Conservation (phyloP, 78 protist species). For the Bodo saltans region DNA sequence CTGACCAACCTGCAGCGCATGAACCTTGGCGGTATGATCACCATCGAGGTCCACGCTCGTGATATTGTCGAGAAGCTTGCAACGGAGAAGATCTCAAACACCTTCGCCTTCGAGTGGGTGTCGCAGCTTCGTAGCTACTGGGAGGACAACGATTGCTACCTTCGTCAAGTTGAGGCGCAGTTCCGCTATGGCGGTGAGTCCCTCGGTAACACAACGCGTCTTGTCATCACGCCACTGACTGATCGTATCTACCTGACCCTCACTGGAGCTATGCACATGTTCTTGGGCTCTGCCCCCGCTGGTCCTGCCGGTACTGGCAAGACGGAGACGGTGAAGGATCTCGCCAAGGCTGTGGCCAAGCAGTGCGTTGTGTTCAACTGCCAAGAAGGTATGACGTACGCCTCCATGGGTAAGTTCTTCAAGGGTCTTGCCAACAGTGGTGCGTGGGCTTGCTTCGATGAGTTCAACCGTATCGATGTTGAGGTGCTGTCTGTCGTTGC, state of each 20-base stretch:
- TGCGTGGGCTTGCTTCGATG: conserved; percentile 88
- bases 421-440: conserved; percentile 75
- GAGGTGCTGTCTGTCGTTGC: conserved; percentile 66
- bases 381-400: conserved; percentile 61
- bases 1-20: conserved; percentile 33
- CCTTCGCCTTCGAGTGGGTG: conserved; percentile 63
- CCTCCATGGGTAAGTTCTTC: conserved; percentile 64
- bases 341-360: conserved; percentile 78
- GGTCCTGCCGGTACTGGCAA: conserved; percentile 90
- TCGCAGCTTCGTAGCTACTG: conserved; percentile 67
- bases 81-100: conserved; percentile 29
- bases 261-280: conserved; percentile 62
- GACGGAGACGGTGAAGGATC: conserved; percentile 83
- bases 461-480: conserved; percentile 82
- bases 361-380: conserved; percentile 80
- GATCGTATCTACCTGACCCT: conserved; percentile 71
- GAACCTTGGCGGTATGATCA: conserved; percentile 62
- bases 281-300: conserved; percentile 70
- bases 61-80: conserved; percentile 58
- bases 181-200: conserved; percentile 67
- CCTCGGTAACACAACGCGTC: conserved; percentile 71
- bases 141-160: conserved; percentile 43
- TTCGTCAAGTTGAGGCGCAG: conserved; percentile 46
- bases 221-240: conserved; percentile 72
- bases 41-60: conserved; percentile 71